Evolutionary conservation across 108 stramenopile species (phyloP), one percentile per base, ranked within the genome.

Genomic region (Cylindrotheca closterium): DNA sequence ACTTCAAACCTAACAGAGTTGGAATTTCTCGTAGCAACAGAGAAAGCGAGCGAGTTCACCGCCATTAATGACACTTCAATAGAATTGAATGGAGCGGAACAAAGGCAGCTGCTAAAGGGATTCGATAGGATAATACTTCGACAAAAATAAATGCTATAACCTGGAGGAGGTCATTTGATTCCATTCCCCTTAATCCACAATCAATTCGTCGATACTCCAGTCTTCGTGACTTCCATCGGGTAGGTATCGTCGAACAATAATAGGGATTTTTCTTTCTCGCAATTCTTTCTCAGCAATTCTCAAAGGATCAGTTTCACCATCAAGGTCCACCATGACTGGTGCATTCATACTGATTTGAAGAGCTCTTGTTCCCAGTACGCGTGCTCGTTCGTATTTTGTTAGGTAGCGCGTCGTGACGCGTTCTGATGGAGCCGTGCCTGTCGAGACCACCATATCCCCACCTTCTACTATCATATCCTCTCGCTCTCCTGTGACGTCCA

Each of bases 301-400:
- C 45, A 99, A 73, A 1, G 99, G 97, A 75, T 99, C 99, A 24
- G 99, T 99, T 78, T 98, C 98, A 49, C 92, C 94, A 58, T 97
- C 97, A 49, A 98, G 70, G 71, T 98, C 96, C 37, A 99, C 99
- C 95, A 98, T 96, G 45, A 98, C 96, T 10, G 99, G 99, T 10
- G 99, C 98, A 70, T 99, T 98, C 88, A 92, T 96, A 65, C 89
- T 91, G 63, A 99, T 98, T 83, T 99, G 99, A 56, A 99, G 67
- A 21, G 99, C 99, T 30, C 99, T 75, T 27, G 99, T 99, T 15
- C 99, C 99, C 51, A 99, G 67, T n/a, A 99, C 96, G 21, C 99
- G 82, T 4, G 99, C 98, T 53, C 89, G 65, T 82, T 98, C 99
- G 68, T 99, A 99, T 77, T 99, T 99, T 46, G 99, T 99, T 72